These are phyloP conservation scores for Blastocystis sp. DNA, from an alignment of 352 stramenopile genomes.

Conservation along the genomic window DNA sequence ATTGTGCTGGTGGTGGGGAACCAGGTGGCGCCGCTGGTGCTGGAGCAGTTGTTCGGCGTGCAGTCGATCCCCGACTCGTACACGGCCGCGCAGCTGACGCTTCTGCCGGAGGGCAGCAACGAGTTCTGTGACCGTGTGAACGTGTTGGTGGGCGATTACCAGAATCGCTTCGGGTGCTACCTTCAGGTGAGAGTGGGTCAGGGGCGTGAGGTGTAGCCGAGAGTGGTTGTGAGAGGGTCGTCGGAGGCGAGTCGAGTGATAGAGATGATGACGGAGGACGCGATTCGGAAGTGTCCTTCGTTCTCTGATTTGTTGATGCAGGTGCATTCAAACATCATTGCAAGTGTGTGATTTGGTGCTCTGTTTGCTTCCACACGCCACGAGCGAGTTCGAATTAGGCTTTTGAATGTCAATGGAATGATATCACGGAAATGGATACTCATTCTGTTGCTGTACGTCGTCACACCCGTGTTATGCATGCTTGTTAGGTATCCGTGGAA, in stretches of 20 bases:
- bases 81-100: neutral
- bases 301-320: constrained; percentile 69
- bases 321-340: constrained; percentile 60
- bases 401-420: neutral
- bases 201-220: neutral
- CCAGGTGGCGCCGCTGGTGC: constrained; percentile 30
- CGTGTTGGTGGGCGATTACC: constrained; percentile 41
- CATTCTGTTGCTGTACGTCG: constrained; percentile 53
- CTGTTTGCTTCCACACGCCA: neutral
- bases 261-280: constrained; percentile 73
- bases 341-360: constrained; percentile 21
- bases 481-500: constrained; percentile 34
- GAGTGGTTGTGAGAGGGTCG: constrained; percentile 52
- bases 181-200: constrained; percentile 30
- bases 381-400: no score
- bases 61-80: neutral
- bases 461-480: neutral
- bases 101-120: constrained; percentile 36
- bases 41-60: constrained; percentile 59
- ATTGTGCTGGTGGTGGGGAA: constrained; percentile 47
- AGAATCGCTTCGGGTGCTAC: constrained; percentile 43
- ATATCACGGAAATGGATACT: neutral
- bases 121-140: constrained; percentile 67
- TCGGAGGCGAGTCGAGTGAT: constrained; percentile 39
- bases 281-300: constrained; percentile 18